phyloP scores from a whole-genome alignment of 1,284 basidiomycete species.

The Cryptococcus wingfieldii region DNA sequence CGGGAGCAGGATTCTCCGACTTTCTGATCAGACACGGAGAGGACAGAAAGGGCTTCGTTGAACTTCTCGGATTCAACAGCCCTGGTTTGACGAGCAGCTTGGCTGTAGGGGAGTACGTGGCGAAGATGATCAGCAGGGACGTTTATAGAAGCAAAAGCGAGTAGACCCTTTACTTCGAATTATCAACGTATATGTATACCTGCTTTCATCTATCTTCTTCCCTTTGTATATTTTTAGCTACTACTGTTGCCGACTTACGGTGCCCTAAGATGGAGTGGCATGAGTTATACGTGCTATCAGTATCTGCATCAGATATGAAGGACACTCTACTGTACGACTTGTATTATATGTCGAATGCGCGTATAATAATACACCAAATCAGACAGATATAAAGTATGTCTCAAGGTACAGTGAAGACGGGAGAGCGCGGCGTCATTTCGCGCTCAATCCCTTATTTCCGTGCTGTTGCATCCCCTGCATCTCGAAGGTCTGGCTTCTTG shows the following conservation, averaged over 20 bases:
- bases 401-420: too few species aligned
- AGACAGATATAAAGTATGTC: not conserved
- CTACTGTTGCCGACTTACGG: not conserved
- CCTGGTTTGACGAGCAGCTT: conserved; percentile 54
- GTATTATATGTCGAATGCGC: not conserved
- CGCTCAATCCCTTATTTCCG: too few species aligned
- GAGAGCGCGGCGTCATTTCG: too few species aligned
- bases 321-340: too few species aligned
- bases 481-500: too few species aligned
- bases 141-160: conserved; percentile 24
- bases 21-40: conserved; percentile 55
- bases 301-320: too few species aligned
- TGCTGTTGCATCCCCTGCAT: too few species aligned
- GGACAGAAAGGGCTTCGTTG: conserved; percentile 44
- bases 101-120: conserved; percentile 53
- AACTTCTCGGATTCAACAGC: conserved; percentile 54
- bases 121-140: conserved; percentile 44
- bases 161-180: not conserved
- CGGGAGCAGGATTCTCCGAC: conserved; percentile 74
- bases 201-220: not conserved
- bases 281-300: too few species aligned
- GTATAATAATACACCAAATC: not conserved
- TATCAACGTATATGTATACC: not conserved
- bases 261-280: not conserved
- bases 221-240: too few species aligned